phyloP scores from a whole-genome alignment of 345 rosid species.

The Bretschneidera sinensis region DNA sequence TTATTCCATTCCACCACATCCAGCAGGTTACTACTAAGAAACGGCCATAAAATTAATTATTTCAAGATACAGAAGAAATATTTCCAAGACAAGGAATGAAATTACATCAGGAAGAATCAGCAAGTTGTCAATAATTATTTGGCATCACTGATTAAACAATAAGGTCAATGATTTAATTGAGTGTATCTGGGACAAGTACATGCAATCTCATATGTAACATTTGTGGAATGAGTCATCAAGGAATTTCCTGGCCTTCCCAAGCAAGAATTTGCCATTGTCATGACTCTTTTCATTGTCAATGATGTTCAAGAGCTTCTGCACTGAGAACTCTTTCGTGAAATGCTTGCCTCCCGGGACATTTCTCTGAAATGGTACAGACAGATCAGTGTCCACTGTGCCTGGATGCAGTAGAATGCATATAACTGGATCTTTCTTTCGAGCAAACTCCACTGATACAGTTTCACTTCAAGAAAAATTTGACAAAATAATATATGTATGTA shows the following conservation, averaged over 20 bases:
- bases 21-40: no score
- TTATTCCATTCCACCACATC: no score
- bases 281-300: constrained; percentile 50
- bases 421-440: constrained; percentile 65
- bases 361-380: constrained; percentile 76
- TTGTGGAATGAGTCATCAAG: constrained; percentile 40
- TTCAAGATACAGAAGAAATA: no score
- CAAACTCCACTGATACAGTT: constrained; percentile 68
- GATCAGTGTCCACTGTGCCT: constrained; percentile 93
- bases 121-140: no score
- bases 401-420: constrained; percentile 86
- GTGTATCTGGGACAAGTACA: background rate
- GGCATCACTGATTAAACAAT: no score
- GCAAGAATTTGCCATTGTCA: constrained; percentile 89
- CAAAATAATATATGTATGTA: no score
- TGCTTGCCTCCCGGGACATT: constrained; percentile 81
- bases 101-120: no score
- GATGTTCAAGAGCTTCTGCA: constrained; percentile 64
- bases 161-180: background rate
- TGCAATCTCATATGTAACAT: no score
- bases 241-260: constrained; percentile 93
- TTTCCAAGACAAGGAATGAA: no score
- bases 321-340: constrained; percentile 76
- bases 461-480: constrained; percentile 43
- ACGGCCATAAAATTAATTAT: no score